These are phyloP conservation scores for Stephanodiscus triporus DNA, from an alignment of 108 stramenopile genomes.

Conservation along the genomic window DNA sequence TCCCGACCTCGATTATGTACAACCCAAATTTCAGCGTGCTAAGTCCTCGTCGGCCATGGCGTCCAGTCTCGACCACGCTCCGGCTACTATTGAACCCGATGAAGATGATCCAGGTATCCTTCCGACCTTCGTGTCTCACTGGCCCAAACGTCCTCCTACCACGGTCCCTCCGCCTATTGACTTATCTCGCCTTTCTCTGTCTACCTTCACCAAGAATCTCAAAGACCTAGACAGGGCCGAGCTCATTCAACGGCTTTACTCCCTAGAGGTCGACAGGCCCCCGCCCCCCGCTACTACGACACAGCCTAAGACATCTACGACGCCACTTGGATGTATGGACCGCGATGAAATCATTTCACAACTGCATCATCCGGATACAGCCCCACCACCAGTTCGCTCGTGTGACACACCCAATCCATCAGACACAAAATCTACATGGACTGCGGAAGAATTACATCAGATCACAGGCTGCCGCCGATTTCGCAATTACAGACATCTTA, in stretches of 20 bases:
- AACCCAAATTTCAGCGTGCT: neutral
- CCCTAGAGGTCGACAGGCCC: too few species aligned
- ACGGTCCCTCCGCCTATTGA: too few species aligned
- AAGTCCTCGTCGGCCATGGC: neutral
- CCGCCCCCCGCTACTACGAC: neutral
- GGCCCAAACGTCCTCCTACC: too few species aligned
- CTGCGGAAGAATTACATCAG: neutral
- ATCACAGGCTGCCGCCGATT: neutral
- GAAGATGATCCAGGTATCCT: too few species aligned
- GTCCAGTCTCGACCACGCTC: neutral
- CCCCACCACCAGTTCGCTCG: neutral
- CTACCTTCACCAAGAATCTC: too few species aligned
- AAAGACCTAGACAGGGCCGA: too few species aligned
- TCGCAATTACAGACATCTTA: neutral
- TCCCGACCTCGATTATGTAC: neutral
- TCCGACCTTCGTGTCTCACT: too few species aligned
- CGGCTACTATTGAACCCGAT: too few species aligned
- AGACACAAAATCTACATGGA: neutral
- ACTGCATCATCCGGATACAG: neutral
- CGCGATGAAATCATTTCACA: too few species aligned
- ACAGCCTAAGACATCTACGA: neutral
- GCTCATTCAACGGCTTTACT: too few species aligned
- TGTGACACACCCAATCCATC: neutral
- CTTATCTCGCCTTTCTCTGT: too few species aligned
- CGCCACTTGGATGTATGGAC: neutral